phyloP scores from a whole-genome alignment of 202 grass and related monocot species.

The Panicum virgatum region DNA sequence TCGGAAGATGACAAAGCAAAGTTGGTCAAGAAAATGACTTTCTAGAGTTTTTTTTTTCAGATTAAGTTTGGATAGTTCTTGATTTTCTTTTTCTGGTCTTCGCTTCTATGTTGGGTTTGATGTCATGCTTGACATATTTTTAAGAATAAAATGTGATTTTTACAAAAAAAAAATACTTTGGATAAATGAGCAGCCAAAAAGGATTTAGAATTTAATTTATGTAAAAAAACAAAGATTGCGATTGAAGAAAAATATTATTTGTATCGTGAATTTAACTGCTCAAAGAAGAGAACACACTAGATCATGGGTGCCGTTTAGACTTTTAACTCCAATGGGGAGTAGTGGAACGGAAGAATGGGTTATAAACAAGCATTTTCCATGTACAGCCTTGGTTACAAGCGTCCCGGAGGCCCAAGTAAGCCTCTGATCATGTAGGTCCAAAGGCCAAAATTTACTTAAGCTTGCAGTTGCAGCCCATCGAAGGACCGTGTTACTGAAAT shows the following conservation, averaged over 20 bases:
- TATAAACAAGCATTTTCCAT: not conserved
- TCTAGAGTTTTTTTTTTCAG: not conserved
- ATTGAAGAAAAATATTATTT: not conserved
- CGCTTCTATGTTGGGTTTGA: not conserved
- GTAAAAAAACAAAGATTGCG: not conserved
- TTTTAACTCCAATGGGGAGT: no score
- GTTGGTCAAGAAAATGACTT: conserved; percentile 20
- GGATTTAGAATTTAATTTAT: not conserved
- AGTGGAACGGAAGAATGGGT: not conserved
- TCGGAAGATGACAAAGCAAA: conserved; percentile 35
- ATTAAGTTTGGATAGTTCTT: not conserved
- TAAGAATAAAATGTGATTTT: not conserved
- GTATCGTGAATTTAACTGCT: not conserved
- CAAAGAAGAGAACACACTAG: not conserved
- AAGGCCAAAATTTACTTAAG: not conserved
- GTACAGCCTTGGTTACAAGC: not conserved
- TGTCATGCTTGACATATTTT: not conserved
- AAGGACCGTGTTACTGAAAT: not conserved
- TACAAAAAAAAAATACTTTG: not conserved
- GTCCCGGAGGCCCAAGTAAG: not conserved
- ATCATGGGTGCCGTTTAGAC: not conserved
- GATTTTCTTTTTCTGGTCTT: not conserved
- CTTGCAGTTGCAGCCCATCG: not conserved
- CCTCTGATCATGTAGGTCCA: not conserved
- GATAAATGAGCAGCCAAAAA: not conserved